Base-by-base conservation (phyloP, 2,329 filamentous ascomycete species). In the Rhynchosporium graminicola region DNA sequence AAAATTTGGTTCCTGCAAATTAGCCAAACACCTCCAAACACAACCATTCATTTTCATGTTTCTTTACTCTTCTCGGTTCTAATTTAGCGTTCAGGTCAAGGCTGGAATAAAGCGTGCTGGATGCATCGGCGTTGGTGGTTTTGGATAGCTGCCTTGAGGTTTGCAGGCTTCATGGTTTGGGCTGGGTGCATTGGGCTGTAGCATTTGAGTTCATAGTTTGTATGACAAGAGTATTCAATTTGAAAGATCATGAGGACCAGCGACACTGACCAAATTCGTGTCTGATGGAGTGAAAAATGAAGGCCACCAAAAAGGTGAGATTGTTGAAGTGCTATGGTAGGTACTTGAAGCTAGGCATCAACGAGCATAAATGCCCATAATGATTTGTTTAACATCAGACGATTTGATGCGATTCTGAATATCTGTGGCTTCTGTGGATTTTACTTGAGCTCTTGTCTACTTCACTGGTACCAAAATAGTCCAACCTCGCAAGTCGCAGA, bases 121-220 rank as follows among this genome's bases (percentile, higher is more conserved):
- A 58, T 55, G 59, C 56, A 61, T 59, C 29, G 48, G 47, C 36
- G 47, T 26, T 42, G 60, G 63, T 59, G 57, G 59, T 56, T 55
- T 29, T 50, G 55, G 50, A 26, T 60, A 48, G 20, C 43, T 38
- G 26, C 42, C 31, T 48, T 54, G 46, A 40, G 13, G 43, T 29
- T 57, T 61, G 43, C 50, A 36, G 59, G 51, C 43, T 60, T 55
- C 40, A 52, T 60, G 61, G 51, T 40, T 36, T 50, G 38, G 59
- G 56, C 56, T 63, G 59, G 56, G 56, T 63, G 54, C 54, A 62
- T 51, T 61, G 46, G 59, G 51, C 10, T 61, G 31, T 47, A 58
- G 52, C 46, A 57, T 57, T 13, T 46, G 40, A 28, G 29, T 52
- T 15, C 46, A 54, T 20, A 42, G 2, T 54, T 54, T 29, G 51